Conservation (phyloP, 305 asterid genomes). For the Rubia tinctorum region DNA sequence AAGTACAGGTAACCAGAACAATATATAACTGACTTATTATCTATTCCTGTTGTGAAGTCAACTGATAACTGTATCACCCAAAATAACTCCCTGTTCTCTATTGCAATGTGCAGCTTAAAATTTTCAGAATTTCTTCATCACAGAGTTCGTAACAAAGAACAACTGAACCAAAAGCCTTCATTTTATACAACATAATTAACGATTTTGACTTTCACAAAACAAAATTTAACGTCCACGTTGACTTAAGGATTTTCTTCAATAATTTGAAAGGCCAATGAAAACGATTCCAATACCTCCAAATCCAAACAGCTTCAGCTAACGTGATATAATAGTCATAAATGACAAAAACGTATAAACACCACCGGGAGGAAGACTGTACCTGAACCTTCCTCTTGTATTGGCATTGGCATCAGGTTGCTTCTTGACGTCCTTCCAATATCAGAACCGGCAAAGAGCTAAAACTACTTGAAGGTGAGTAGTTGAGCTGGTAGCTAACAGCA, state of each 20-base stretch:
- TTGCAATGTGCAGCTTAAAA: not conserved
- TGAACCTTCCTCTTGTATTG: constrained; percentile 11
- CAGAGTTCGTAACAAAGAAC: not conserved
- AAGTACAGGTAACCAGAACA: not conserved
- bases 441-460: constrained; percentile 16
- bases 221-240: not conserved
- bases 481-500: constrained; percentile 74
- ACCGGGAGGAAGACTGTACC: constrained; percentile 30
- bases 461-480: constrained; percentile 48
- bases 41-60: not conserved
- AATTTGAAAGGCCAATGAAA: not conserved
- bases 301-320: not conserved
- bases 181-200: not conserved
- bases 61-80: not conserved
- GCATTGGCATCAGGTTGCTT: constrained; percentile 36
- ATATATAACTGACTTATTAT: not conserved
- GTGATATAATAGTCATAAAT: not conserved
- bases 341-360: not conserved
- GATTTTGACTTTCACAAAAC: not conserved
- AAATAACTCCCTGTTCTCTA: not conserved
- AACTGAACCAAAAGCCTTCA: not conserved
- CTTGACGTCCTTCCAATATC: constrained; percentile 15
- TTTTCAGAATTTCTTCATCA: not conserved
- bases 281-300: not conserved
- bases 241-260: not conserved